Conservation (phyloP, 441 rosid genomes). For the Populus hybrid region DNA sequence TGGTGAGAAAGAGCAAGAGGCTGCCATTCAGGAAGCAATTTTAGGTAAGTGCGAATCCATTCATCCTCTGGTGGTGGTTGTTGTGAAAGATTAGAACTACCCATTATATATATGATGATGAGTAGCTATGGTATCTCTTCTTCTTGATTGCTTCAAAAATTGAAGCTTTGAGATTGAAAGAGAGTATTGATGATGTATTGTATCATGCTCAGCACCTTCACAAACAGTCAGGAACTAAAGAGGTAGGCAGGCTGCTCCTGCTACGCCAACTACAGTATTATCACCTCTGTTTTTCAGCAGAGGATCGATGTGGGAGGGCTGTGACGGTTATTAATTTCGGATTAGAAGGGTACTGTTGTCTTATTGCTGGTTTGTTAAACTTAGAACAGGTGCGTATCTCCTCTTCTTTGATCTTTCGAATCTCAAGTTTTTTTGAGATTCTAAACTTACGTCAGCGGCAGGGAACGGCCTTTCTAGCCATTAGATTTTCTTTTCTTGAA, state of each 20-base stretch:
- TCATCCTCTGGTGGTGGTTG: conserved; percentile 44
- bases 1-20: conserved; percentile 46
- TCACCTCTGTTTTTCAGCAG: background rate
- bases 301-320: background rate
- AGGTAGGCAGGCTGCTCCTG: background rate
- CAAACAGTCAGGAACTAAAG: background rate
- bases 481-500: no score
- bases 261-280: background rate
- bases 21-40: conserved; percentile 59
- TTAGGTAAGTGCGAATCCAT: conserved; percentile 53
- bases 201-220: background rate
- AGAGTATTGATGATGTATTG: background rate
- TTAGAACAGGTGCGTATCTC: background rate
- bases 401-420: no score
- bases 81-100: conserved; percentile 7
- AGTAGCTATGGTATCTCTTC: conserved; percentile 9
- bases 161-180: background rate
- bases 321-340: background rate
- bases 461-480: no score
- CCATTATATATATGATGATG: conserved; percentile 20
- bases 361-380: background rate
- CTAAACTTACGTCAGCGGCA: background rate
- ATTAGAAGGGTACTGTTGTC: conserved; percentile 9
- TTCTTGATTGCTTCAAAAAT: background rate
- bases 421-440: background rate